Evolutionary conservation across 1,284 basidiomycete genomes (phyloP).

Genomic region (Pyrrhoderma lamaoense): DNA sequence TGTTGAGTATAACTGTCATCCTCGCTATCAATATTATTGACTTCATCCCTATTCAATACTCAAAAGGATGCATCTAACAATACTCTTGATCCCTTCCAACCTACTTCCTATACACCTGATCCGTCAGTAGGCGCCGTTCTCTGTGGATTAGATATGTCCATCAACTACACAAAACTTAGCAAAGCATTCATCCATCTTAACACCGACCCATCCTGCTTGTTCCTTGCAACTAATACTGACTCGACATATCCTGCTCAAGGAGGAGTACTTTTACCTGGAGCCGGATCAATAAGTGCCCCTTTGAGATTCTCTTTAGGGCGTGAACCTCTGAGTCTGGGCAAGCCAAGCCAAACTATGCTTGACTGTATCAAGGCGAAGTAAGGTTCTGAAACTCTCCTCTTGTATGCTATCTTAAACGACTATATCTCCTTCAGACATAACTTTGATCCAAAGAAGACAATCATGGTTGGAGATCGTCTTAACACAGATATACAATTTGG

Average conservation of each 20-base stretch:
- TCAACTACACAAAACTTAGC: conserved; percentile 91
- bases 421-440: conserved; percentile 50
- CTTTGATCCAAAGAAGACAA: conserved; percentile 77
- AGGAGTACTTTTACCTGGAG: conserved; percentile 73
- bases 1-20: conserved; percentile 38
- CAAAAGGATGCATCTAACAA: conserved; percentile 76
- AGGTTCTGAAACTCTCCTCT: conserved; percentile 24
- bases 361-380: conserved; percentile 95
- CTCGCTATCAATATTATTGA: neutral
- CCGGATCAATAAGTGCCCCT: conserved; percentile 80
- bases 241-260: conserved; percentile 79
- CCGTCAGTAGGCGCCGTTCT: conserved; percentile 83
- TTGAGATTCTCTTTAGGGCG: conserved; percentile 68
- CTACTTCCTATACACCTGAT: conserved; percentile 69
- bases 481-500: conserved; percentile 95
- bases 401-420: neutral
- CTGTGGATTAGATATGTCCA: conserved; percentile 73
- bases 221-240: conserved; percentile 92
- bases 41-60: neutral
- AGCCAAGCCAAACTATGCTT: conserved; percentile 88
- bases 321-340: conserved; percentile 80
- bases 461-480: conserved; percentile 95
- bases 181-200: conserved; percentile 91
- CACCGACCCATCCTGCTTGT: conserved; percentile 71
- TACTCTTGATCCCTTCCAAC: conserved; percentile 63